These are phyloP conservation scores for Dryadomyces quercus-mongolicae DNA, from an alignment of 2,329 filamentous ascomycete species.

Conservation along the genomic window DNA sequence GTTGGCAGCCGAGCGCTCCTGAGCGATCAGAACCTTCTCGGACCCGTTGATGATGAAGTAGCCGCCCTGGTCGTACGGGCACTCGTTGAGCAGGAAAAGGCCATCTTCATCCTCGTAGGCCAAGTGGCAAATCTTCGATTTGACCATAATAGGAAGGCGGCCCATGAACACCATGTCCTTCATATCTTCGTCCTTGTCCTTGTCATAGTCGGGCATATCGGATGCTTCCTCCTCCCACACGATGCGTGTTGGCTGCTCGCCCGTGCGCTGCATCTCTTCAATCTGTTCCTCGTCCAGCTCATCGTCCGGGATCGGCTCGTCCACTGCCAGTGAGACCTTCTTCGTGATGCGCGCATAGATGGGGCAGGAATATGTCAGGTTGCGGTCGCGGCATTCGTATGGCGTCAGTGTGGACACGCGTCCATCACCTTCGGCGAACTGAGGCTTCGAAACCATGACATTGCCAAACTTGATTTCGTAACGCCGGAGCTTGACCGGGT, in stretches of 20 bases:
- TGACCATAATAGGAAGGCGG: constrained; percentile 95
- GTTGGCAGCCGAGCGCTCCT: constrained; percentile 94
- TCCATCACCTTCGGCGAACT: constrained; percentile 87
- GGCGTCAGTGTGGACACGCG: constrained; percentile 76
- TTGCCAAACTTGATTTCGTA: constrained; percentile 94
- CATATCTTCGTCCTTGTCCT: constrained; percentile 43
- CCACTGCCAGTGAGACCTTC: constrained; percentile 71
- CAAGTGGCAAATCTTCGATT: constrained; percentile 89
- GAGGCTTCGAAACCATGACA: constrained; percentile 77
- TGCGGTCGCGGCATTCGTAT: constrained; percentile 90
- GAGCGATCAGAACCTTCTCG: constrained; percentile 95
- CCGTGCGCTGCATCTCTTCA: constrained; percentile 39
- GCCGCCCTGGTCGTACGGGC: constrained; percentile 93
- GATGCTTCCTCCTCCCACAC: constrained; percentile 50
- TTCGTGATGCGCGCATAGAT: constrained; percentile 84
- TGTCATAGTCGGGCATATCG: constrained; percentile 37
- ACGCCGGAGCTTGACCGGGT: constrained; percentile 73
- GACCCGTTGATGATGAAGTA: constrained; percentile 99
- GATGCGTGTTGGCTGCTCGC: constrained; percentile 44
- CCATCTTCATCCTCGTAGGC: constrained; percentile 73
- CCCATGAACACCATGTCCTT: constrained; percentile 78
- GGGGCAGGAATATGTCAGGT: constrained; percentile 87
- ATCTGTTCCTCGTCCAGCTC: constrained; percentile 58
- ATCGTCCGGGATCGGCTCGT: constrained; percentile 53
- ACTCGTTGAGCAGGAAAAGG: constrained; percentile 87